Evolutionary conservation across 208 protist species (phyloP).

Genomic region (Histomonas meleagridis): DNA sequence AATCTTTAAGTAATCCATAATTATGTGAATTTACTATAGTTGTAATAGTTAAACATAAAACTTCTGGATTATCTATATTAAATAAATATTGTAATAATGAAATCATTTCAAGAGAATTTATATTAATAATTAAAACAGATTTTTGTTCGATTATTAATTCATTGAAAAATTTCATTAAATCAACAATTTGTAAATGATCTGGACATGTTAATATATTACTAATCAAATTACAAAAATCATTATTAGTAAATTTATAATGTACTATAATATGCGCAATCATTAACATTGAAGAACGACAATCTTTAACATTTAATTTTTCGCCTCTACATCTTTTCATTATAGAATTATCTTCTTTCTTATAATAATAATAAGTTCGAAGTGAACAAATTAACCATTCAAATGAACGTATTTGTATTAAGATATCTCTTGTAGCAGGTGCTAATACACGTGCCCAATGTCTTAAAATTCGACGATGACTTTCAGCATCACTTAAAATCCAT

Average conservation of each 20-base stretch:
- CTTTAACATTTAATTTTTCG: neutral
- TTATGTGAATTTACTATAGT: neutral
- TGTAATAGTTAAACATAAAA: neutral
- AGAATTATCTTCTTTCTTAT: too few species aligned
- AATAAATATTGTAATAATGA: slow-evolving; percentile 1
- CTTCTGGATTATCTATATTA: neutral
- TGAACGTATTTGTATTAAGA: neutral
- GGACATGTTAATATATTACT: neutral
- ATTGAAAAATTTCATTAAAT: neutral
- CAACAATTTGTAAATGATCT: neutral
- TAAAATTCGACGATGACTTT: neutral
- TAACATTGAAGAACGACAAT: neutral
- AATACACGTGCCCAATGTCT: neutral
- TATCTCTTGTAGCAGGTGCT: neutral
- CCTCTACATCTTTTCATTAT: neutral
- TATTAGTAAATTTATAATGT: neutral
- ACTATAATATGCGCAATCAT: neutral
- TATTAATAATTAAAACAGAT: neutral
- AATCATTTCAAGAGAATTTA: neutral
- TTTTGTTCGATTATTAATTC: neutral
- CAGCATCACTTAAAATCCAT: neutral
- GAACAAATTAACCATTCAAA: neutral
- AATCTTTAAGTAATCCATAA: neutral
- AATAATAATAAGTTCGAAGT: neutral
- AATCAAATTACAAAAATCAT: neutral